phyloP scores from a whole-genome alignment of 768 basidiomycete species.

The Phlebiopsis flavidoalba region DNA sequence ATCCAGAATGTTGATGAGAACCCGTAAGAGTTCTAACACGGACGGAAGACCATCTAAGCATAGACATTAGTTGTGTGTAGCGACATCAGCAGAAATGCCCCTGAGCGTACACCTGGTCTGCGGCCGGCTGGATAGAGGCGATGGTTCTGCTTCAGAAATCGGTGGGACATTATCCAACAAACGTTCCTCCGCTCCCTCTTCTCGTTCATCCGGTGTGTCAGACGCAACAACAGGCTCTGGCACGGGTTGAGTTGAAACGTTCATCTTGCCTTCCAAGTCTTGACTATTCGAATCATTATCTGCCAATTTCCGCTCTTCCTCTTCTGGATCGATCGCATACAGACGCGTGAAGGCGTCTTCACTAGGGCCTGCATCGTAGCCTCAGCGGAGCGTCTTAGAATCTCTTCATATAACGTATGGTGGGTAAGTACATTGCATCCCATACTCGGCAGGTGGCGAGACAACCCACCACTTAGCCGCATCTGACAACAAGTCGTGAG shows the following conservation, averaged over 20 bases:
- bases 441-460: neutral
- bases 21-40: conserved; percentile 86
- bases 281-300: conserved; percentile 44
- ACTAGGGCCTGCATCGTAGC: conserved; percentile 86
- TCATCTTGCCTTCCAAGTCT: conserved; percentile 59
- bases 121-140: neutral
- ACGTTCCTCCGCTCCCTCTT: neutral
- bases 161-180: neutral
- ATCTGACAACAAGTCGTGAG: conserved; percentile 96
- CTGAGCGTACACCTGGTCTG: conserved; percentile 9
- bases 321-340: conserved; percentile 54
- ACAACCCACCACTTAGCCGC: conserved; percentile 79
- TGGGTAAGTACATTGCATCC: neutral
- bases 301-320: conserved; percentile 63
- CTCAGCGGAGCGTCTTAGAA: conserved; percentile 82
- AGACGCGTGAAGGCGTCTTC: conserved; percentile 74
- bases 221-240: conserved; percentile 15
- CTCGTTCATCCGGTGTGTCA: neutral
- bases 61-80: neutral
- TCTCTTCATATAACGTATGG: conserved; percentile 47
- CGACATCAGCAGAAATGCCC: neutral
- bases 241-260: conserved; percentile 36
- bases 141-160: neutral
- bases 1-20: conserved; percentile 92
- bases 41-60: conserved; percentile 82